phyloP scores from a whole-genome alignment of 2,329 filamentous ascomycete species.

The Thyridium curvatum region DNA sequence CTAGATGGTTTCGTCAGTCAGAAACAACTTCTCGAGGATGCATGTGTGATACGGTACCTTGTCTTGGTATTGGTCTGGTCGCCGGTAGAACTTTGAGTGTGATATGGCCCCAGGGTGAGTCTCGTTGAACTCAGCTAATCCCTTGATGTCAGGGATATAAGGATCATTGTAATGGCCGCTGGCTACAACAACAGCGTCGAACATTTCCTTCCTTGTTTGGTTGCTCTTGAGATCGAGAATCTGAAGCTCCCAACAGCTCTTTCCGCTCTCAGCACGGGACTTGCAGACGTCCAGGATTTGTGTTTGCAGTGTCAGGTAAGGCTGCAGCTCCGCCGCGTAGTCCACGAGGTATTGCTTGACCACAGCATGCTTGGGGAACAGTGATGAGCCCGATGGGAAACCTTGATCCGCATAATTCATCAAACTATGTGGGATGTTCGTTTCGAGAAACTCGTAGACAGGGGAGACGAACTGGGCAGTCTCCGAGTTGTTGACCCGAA shows the following conservation, averaged over 20 bases:
- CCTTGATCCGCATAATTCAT: constrained; percentile 63
- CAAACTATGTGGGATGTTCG: constrained; percentile 66
- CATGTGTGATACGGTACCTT: constrained; percentile 12
- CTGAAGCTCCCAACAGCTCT: constrained; percentile 42
- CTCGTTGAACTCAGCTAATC: constrained; percentile 45
- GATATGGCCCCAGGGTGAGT: constrained; percentile 42
- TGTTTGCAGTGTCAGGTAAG: constrained; percentile 53
- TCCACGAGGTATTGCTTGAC: constrained; percentile 60
- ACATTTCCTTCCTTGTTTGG: constrained; percentile 23
- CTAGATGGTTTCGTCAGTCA: too few species aligned
- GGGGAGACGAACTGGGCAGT: constrained; percentile 57
- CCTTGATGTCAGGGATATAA: constrained; percentile 49
- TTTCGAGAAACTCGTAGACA: constrained; percentile 65
- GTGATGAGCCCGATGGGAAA: constrained; percentile 50
- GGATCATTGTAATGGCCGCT: constrained; percentile 59
- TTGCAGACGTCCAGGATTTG: constrained; percentile 45
- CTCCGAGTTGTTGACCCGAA: constrained; percentile 8
- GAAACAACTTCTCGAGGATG: too few species aligned
- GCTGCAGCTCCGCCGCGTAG: constrained; percentile 54
- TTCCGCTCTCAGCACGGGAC: constrained; percentile 12
- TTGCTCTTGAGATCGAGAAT: constrained; percentile 20
- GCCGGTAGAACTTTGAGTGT: constrained; percentile 65
- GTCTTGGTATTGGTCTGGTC: constrained; percentile 21
- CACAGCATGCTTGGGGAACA: constrained; percentile 60
- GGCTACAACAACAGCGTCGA: constrained; percentile 57